These are phyloP conservation scores for Quercus rubra DNA, from an alignment of 306 rosid genomes.

Conservation along the genomic window DNA sequence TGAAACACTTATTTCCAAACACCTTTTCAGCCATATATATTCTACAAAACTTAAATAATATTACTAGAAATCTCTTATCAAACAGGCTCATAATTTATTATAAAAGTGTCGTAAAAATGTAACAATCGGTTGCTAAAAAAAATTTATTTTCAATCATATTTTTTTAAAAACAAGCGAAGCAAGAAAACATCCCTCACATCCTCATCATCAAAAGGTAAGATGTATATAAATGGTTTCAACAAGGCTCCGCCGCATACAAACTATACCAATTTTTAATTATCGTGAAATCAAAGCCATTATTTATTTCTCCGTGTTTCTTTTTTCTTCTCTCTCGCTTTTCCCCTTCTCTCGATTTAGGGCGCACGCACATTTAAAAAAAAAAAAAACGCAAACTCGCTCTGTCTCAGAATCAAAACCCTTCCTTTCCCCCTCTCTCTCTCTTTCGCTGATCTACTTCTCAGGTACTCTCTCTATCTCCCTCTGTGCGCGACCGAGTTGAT, in stretches of 20 bases:
- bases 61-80: too few species aligned
- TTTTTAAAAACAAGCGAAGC: too few species aligned
- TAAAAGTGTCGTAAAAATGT: too few species aligned
- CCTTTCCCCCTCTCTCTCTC: not conserved
- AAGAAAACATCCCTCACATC: too few species aligned
- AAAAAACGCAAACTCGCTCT: not conserved
- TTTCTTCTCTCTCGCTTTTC: not conserved
- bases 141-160: too few species aligned
- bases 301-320: too few species aligned
- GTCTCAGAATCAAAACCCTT: not conserved
- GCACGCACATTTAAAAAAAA: not conserved
- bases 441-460: not conserved
- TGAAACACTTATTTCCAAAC: too few species aligned
- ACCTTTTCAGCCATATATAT: rapidly evolving
- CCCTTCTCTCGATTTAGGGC: not conserved
- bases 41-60: too few species aligned
- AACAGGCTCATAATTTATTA: rapidly evolving
- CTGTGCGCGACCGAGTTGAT: not conserved
- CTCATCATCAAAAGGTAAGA: too few species aligned
- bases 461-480: not conserved
- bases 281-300: not conserved
- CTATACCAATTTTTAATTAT: not conserved
- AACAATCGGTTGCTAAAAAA: rapidly evolving
- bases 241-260: not conserved
- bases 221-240: not conserved